phyloP scores from a whole-genome alignment of 106 monocot genomes.

The Acanthochlamys bracteata region DNA sequence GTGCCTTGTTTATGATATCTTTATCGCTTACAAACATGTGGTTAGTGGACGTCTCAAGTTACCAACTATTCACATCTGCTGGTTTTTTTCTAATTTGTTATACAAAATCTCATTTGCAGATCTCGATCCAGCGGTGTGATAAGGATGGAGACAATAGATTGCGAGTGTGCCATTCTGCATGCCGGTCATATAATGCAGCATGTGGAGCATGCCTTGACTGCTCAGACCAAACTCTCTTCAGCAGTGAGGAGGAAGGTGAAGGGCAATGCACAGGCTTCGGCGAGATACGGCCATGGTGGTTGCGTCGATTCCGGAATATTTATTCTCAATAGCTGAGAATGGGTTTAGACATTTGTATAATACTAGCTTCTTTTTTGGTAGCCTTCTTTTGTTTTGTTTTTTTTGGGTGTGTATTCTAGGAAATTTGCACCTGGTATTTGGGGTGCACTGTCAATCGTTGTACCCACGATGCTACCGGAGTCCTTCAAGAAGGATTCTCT shows the following conservation, averaged over 20 bases:
- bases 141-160: conserved; percentile 94
- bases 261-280: conserved; percentile 92
- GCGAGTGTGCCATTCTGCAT: conserved; percentile 94
- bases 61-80: too few species aligned
- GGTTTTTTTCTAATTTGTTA: too few species aligned
- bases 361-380: conserved; percentile 9
- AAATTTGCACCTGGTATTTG: neutral
- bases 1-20: too few species aligned
- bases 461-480: neutral
- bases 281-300: conserved; percentile 66
- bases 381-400: neutral
- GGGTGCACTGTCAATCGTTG: neutral
- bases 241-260: conserved; percentile 77
- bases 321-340: conserved; percentile 17
- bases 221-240: conserved; percentile 93
- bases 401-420: conserved; percentile 6
- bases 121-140: conserved; percentile 93
- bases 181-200: conserved; percentile 71
- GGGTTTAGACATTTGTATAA: conserved; percentile 7
- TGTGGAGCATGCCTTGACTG: conserved; percentile 89
- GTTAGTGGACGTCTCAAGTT: too few species aligned
- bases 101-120: conserved; percentile 30
- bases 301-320: conserved; percentile 40
- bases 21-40: too few species aligned
- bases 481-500: conserved; percentile 26